Evolutionary conservation across 129 eudicot species (phyloP).

Genomic region (Artemisia argyi): DNA sequence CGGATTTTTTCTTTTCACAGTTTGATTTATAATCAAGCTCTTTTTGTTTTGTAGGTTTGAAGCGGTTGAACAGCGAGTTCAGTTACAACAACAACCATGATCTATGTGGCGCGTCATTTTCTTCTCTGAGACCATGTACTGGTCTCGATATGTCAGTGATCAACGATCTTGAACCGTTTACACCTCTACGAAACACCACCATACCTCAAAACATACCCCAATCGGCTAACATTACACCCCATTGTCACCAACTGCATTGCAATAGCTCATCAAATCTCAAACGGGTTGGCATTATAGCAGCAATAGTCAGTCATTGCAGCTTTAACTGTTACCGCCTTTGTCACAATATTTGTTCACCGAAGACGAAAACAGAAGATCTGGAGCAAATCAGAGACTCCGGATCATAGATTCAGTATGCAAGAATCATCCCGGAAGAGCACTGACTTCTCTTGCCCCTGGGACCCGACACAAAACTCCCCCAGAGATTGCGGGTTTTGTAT

Average conservation of each 20-base stretch:
- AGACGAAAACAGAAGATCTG: slow-evolving; percentile 75
- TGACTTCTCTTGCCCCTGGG: slow-evolving; percentile 62
- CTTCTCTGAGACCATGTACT: slow-evolving; percentile 63
- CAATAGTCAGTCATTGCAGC: slow-evolving; percentile 39
- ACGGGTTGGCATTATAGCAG: slow-evolving; percentile 48
- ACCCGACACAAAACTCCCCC: slow-evolving; percentile 38
- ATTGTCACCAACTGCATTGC: slow-evolving; percentile 53
- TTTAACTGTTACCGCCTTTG: slow-evolving; percentile 39
- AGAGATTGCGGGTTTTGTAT: slow-evolving; percentile 27
- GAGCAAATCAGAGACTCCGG: slow-evolving; percentile 53
- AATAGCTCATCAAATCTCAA: slow-evolving; percentile 48
- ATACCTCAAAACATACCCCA: slow-evolving; percentile 37
- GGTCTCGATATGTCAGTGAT: slow-evolving; percentile 42
- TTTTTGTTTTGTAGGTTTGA: slow-evolving; percentile 47
- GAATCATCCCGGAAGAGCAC: slow-evolving; percentile 53
- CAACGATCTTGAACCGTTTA: slow-evolving; percentile 46
- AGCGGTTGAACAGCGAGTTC: slow-evolving; percentile 54
- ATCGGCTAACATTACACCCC: slow-evolving; percentile 38
- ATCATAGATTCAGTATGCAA: slow-evolving; percentile 51
- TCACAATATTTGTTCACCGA: slow-evolving; percentile 42
- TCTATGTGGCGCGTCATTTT: slow-evolving; percentile 62
- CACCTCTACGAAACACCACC: slow-evolving; percentile 24
- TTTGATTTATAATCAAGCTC: background rate
- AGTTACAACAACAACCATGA: slow-evolving; percentile 52
- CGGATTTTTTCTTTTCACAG: background rate